Evolutionary conservation across 495 filamentous ascomycete genomes (phyloP), one percentile per base, ranked within the genome.

Genomic region (Penicillium silybi): DNA sequence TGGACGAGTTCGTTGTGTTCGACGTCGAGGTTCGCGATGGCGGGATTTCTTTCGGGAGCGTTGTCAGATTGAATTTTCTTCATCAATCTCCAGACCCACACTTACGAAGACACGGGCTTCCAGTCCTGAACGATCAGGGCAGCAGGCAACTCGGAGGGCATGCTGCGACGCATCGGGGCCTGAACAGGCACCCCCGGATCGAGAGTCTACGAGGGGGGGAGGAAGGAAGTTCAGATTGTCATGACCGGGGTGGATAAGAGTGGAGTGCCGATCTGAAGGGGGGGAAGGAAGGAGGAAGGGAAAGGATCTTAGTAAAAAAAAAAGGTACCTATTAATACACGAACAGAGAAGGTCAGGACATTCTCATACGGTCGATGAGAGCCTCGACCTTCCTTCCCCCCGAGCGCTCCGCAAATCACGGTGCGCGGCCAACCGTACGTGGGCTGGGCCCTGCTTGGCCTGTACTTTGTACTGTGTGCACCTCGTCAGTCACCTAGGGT

Each of bases 1-100:
- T 67, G 62, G 27, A 59, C 65, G 26, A 78, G 59, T 57, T 75
- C 73, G 51, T 71, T 74, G 35, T 66, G 66, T 66, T 77, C 74
- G 48, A 75, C 61, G 52, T 78, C 74, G 42, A 78, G 69, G 52
- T 63, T 61, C 13, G 65, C 64, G 54, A 73, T 68, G 7, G 63
- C 58, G 11, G 67, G 61, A 27, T 68, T 61, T 8, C 72, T 74
- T 41, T 35, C 5, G 16, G 46, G 37, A 18, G 15, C 34, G n/a
- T 32, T 34, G 44, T 47, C 42, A 44, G 18, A 44, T 42, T 27
- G 29, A 37, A 13, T 29, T 51, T 44, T 43, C 39, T 44, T 43
- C 39, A 43, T 43, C 41, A 2, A 15, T 23, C 19, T 26, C 41
- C 41, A 17, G 8, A 43, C 29, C 9, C 10, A 10, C 22, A 52